phyloP scores from a whole-genome alignment of 2,329 filamentous ascomycete genomes.

The Colletotrichum nymphaeae region DNA sequence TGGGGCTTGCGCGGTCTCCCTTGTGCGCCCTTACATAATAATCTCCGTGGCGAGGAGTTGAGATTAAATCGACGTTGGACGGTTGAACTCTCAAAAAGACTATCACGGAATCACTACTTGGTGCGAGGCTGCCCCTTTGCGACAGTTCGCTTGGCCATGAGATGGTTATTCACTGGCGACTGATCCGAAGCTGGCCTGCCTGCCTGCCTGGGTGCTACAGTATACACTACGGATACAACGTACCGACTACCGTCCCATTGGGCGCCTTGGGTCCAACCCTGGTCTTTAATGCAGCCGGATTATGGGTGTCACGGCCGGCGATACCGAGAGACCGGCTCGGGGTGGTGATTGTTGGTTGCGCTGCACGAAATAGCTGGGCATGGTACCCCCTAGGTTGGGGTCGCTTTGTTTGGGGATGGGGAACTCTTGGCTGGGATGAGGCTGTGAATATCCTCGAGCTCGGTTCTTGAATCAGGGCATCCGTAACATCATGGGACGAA shows the following conservation, averaged over 20 bases:
- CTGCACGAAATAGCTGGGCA: not conserved
- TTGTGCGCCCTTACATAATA: constrained; percentile 15
- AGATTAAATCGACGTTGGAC: not conserved
- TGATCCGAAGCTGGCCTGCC: not conserved
- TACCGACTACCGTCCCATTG: not conserved
- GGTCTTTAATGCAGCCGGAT: not conserved
- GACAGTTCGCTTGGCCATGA: not conserved
- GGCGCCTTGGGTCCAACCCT: constrained; percentile 4
- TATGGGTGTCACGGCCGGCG: constrained; percentile 17
- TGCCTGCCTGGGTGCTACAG: not conserved
- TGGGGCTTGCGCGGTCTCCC: constrained; percentile 12
- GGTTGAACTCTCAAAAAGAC: not conserved
- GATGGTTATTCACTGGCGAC: not conserved
- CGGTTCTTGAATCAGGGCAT: not conserved
- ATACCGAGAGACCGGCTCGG: constrained; percentile 25
- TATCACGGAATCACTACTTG: not conserved
- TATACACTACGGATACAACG: not conserved
- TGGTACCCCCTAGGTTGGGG: constrained; percentile 2
- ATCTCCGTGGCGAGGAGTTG: not conserved
- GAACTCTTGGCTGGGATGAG: not conserved
- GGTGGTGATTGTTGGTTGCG: constrained; percentile 1
- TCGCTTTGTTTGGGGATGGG: not conserved
- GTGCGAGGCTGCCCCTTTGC: not conserved
- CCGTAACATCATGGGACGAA: constrained; percentile 1
- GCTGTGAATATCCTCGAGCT: not conserved